Evolutionary conservation across 495 filamentous ascomycete genomes (phyloP).

Genomic region (Pyrenula massariospora): DNA sequence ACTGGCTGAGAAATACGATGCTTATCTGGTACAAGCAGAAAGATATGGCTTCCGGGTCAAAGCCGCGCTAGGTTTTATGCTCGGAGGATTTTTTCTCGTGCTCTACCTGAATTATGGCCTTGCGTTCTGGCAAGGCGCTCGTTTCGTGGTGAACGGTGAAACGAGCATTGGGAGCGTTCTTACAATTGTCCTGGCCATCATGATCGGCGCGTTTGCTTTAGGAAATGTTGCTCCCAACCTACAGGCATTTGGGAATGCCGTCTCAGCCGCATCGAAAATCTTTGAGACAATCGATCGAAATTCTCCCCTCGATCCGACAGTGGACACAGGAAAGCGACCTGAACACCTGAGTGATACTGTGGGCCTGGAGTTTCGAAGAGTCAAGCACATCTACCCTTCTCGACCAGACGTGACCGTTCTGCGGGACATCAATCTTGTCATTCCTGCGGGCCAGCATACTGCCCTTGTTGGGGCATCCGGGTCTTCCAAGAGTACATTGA

Average conservation of each 20-base stretch:
- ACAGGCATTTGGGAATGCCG: constrained; percentile 69
- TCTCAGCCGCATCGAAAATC: constrained; percentile 82
- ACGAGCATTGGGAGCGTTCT: constrained; percentile 38
- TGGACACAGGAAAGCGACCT: constrained; percentile 40
- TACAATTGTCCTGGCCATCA: constrained; percentile 77
- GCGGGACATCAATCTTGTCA: constrained; percentile 61
- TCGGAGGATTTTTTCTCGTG: constrained; percentile 69
- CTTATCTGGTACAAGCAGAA: constrained; percentile 59
- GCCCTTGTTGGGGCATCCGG: constrained; percentile 82
- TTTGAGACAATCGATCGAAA: constrained; percentile 80
- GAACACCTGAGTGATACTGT: constrained; percentile 51
- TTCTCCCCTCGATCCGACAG: constrained; percentile 78
- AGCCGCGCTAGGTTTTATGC: constrained; percentile 56
- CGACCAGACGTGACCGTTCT: constrained; percentile 82
- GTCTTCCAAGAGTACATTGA: constrained; percentile 83
- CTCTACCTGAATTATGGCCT: constrained; percentile 85
- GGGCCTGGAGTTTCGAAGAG: constrained; percentile 65
- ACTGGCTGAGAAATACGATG: constrained; percentile 73
- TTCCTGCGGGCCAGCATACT: constrained; percentile 78
- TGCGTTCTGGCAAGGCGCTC: constrained; percentile 90
- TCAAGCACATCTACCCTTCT: constrained; percentile 92
- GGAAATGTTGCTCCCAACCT: constrained; percentile 80
- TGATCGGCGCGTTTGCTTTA: constrained; percentile 85
- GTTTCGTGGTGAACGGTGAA: constrained; percentile 58
- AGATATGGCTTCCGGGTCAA: constrained; percentile 68